Evolutionary conservation across 306 rosid genomes (phyloP), one percentile per base, ranked within the genome.

Genomic region (Trifolium fragiferum): DNA sequence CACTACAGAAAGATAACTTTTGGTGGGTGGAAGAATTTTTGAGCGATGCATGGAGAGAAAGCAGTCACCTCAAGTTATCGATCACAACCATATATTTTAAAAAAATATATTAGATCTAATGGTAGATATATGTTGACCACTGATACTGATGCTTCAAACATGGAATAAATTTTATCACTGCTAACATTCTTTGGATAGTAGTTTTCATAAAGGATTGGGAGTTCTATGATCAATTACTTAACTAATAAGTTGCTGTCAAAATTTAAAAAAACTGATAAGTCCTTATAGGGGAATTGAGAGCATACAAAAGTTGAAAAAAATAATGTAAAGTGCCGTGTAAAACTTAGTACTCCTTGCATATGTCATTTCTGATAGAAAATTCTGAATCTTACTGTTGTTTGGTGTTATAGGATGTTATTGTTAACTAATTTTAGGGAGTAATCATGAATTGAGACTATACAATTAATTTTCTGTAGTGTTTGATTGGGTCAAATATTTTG

Each of bases 381-480:
- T 67, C 19, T 23, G 15, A 58, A 44, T 76, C 19, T 25, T n/a
- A 53, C 49, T 51, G 66, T 63, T 41, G 23, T 23, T 11, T 25
- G 9, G 9, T 61, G 46, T 15, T 19, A 38, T 71, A 13, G 7
- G 38, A 25, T 20, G 16, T 59, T 21, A 14, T 41, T 41, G 33
- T 12, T 18, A 10, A 50, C 32, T 8, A 37, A 55, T 21, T 59
- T 15, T 33, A 78, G 87, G 89, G 84, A 83, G 79, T 70, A 87
- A 86, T 60, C 87, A 85, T 40, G 89, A 86, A 78, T 75, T 86
- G 82, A 23, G 62, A 55, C 3, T 55, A 25, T 55, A 21, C 14
- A 4, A 55, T 21, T 55, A 5, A 3, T 55, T 21, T 10, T 57
- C 4, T 60, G 66, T 23, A 30, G 14, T 60, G 76, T 75, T 71